phyloP scores from a whole-genome alignment of 805 yeast genomes.

The Saccharomyces paradoxus region DNA sequence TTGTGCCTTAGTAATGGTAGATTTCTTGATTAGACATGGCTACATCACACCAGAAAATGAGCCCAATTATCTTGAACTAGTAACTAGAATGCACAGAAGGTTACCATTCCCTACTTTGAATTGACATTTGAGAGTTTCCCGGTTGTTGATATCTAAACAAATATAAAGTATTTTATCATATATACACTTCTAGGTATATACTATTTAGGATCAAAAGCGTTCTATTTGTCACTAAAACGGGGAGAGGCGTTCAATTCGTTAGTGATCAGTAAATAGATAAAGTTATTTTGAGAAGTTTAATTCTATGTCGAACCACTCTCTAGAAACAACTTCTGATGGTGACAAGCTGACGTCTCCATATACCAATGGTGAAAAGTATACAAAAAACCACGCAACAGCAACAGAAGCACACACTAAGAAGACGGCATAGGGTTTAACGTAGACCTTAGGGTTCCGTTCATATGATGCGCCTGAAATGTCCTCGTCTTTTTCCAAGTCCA shows the following conservation, averaged over 20 bases:
- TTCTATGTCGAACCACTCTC: conserved; percentile 76
- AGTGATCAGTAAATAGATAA: neutral
- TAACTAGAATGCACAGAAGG: conserved; percentile 52
- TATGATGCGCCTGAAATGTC: conserved; percentile 24
- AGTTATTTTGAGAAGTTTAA: conserved; percentile 74
- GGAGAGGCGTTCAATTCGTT: neutral
- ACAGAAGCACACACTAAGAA: conserved; percentile 37
- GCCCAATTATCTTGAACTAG: conserved; percentile 54
- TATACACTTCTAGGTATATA: neutral
- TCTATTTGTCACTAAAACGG: neutral
- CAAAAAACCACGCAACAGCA: conserved; percentile 52
- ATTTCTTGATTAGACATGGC: conserved; percentile 85
- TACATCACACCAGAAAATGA: conserved; percentile 57
- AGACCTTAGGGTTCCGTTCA: conserved; percentile 24
- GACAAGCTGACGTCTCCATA: conserved; percentile 68
- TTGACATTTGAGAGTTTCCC: neutral
- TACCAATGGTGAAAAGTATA: conserved; percentile 72
- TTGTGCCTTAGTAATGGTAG: conserved; percentile 70
- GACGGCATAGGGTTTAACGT: conserved; percentile 32
- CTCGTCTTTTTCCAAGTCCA: conserved; percentile 28
- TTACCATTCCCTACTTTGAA: conserved; percentile 54
- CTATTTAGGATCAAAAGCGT: neutral
- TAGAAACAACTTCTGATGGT: conserved; percentile 52
- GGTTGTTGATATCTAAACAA: neutral
- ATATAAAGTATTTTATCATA: neutral